phyloP scores from a whole-genome alignment of 1,139 yeast species.

The Saccharomyces hybrid region DNA sequence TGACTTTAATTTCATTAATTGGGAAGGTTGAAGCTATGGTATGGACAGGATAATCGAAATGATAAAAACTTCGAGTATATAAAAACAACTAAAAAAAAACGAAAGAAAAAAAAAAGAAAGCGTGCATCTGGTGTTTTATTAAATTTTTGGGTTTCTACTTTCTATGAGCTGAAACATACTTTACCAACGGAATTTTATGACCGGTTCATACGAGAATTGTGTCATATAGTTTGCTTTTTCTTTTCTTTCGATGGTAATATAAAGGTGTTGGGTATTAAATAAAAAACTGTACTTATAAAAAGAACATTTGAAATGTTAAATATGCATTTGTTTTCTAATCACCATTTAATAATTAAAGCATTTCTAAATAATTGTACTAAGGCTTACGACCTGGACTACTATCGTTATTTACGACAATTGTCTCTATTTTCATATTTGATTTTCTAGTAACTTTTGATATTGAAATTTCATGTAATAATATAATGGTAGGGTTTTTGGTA shows the following conservation, averaged over 20 bases:
- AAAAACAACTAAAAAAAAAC: too few relatives aligned
- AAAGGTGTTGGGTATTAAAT: not conserved
- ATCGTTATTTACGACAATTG: too few relatives aligned
- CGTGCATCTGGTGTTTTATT: not conserved
- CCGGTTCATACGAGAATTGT: not conserved
- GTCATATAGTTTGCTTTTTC: not conserved
- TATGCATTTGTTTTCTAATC: too few relatives aligned
- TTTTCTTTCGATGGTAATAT: not conserved
- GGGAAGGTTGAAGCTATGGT: slow-evolving; percentile 6
- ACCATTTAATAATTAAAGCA: too few relatives aligned
- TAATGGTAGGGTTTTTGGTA: too few relatives aligned
- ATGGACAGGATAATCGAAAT: not conserved
- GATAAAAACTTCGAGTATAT: not conserved
- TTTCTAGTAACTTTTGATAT: too few relatives aligned
- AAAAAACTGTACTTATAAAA: not conserved
- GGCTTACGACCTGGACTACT: not conserved
- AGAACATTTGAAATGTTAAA: not conserved
- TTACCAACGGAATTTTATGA: not conserved
- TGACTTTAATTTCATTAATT: slow-evolving; percentile 22
- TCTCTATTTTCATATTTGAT: too few relatives aligned
- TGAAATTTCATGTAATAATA: too few relatives aligned
- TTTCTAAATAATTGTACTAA: too few relatives aligned
- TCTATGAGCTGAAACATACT: not conserved
- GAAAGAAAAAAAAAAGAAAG: too few relatives aligned
- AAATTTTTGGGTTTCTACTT: not conserved